Conservation (phyloP, 495 filamentous ascomycete genomes). For the Rostrohypoxylon terebratum region DNA sequence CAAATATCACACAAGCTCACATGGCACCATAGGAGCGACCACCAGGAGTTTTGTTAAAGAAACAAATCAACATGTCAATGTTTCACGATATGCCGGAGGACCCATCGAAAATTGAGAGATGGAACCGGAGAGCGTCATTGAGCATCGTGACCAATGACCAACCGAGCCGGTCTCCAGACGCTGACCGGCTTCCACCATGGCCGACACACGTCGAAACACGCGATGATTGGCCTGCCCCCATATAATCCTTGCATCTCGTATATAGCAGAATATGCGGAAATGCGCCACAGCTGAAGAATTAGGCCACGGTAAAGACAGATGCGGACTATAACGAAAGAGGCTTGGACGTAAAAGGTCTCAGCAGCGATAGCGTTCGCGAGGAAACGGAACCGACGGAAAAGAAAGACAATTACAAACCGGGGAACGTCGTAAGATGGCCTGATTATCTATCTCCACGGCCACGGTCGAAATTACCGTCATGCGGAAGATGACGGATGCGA, state of each 20-base stretch:
- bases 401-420: conserved; percentile 18
- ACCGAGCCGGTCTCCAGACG: conserved; percentile 40
- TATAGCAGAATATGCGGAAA: conserved; percentile 39
- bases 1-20: conserved; percentile 46
- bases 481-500: conserved; percentile 21
- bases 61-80: conserved; percentile 39
- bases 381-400: conserved; percentile 32
- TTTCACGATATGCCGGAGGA: conserved; percentile 47
- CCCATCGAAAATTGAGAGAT: conserved; percentile 40
- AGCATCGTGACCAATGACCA: conserved; percentile 42
- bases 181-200: conserved; percentile 33
- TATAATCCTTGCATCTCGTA: conserved; percentile 43
- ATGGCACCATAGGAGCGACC: conserved; percentile 37
- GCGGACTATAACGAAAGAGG: conserved; percentile 38
- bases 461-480: conserved; percentile 19
- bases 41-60: conserved; percentile 41
- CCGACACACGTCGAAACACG: conserved; percentile 34
- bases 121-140: conserved; percentile 43
- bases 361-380: conserved; percentile 4
- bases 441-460: conserved; percentile 12
- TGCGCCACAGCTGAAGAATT: conserved; percentile 60
- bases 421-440: conserved; percentile 14
- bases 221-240: conserved; percentile 46
- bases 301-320: conserved; percentile 40
- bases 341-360: conserved; percentile 43